Percentiles rank a stretch among this genome's conserved stretches.
Evolutionary conservation across 257 asterid genomes (phyloP).

Genomic region (Linaria vulgaris): DNA sequence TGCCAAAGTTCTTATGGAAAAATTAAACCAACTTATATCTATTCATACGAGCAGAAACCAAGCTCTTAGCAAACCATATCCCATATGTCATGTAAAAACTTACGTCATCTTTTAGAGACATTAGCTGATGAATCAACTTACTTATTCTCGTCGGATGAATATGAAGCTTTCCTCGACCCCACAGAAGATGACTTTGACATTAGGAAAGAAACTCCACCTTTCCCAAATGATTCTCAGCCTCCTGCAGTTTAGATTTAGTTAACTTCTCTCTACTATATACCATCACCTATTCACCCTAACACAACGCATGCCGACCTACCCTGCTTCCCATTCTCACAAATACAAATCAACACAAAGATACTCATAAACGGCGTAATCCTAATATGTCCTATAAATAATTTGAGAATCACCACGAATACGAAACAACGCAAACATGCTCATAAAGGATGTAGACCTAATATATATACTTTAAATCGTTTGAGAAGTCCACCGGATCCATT

Average conservation of each 20-base stretch:
- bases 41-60: not conserved
- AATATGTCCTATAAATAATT: not conserved
- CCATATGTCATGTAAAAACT: not conserved
- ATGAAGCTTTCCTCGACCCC: constrained; percentile 42
- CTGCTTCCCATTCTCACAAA: constrained; percentile 12
- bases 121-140: constrained; percentile 31
- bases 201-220: constrained; percentile 43
- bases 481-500: constrained; percentile 15
- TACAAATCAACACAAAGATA: not conserved
- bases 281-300: constrained; percentile 8
- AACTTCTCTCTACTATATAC: constrained; percentile 22
- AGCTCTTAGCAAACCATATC: not conserved
- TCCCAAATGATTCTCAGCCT: constrained; percentile 30
- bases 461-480: constrained; percentile 1
- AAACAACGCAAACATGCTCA: not conserved
- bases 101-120: constrained; percentile 15
- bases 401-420: constrained; percentile 11
- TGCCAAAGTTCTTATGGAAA: constrained; percentile 1
- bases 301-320: not conserved
- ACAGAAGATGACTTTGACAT: constrained; percentile 60
- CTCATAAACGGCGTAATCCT: not conserved
- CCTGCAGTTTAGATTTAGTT: constrained; percentile 40
- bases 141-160: constrained; percentile 46
- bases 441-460: not conserved
- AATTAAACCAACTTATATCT: not conserved